Evolutionary conservation across 305 asterid species (phyloP), one percentile per base, ranked within the genome.

Genomic region (Plantago coronopus): DNA sequence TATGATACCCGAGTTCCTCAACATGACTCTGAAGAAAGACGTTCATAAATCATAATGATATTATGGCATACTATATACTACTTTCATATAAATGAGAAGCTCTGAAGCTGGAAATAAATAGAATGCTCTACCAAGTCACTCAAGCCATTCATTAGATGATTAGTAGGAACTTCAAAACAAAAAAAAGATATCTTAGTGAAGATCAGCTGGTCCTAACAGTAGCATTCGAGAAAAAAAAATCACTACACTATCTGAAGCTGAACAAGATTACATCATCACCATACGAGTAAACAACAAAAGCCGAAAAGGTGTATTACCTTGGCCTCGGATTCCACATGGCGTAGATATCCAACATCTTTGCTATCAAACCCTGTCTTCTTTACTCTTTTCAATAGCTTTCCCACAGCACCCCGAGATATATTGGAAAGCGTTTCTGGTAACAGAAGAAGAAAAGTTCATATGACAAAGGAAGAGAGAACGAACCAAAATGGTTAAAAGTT

Each of bases 371-470:
- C 82, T 34, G 12, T 34, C 67, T 71, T 74, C 67, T 84, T 84
- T 56, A 76, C 85, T 63, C 89, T 81, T 62, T 76, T 81, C 78
- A 84, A 55, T 60, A 79, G 89, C 60, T 82, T 84, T 15, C 86
- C 85, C 50, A 84, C 94, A 15, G 83, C 87, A 74, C 68, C 80
- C 66, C 83, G 76, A 11, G 97, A 91, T 63, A 85, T 63, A 46
- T 83, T 78, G 31, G 81, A 62, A 46, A 91, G 94, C 54, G 83
- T 79, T 67, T 79, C 98, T 88, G 86, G 62, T 58, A 69, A 51
- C 61, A n/a, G 19, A 57, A 20, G 29, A 23, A 25, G 7, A 40
- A 17, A 57, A 37, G 10, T 47, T 40, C 34, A 19, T 47, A 18
- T 13, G 29, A 47, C 59, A 46, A 55, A 57, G 42, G 62, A 37